Evolutionary conservation across 345 rosid species (phyloP), one percentile per base, ranked within the genome.

Genomic region (Boechera retrofracta): DNA sequence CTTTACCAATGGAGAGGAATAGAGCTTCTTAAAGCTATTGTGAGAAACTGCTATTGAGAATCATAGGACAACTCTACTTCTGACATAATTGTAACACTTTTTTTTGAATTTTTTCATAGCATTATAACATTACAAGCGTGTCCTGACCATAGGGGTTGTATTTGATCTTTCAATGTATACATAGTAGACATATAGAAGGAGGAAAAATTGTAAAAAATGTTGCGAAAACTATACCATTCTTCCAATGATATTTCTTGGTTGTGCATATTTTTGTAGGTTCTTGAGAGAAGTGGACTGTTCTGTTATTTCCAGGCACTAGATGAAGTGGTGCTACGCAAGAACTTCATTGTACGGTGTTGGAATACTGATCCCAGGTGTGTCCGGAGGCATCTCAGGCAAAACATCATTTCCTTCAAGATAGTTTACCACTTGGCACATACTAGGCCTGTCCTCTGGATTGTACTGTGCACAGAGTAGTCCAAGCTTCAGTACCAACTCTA

Each of bases 401-500:
- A 45, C 72, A 64, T 69, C 77, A 59, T 89, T 86, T 5, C 90
- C 91, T 1, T 90, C 85, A 69, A 95, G 83, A 82, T 72, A 92
- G 74, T 87, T 77, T 49, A 89, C 84, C 16, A 86, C 88, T 59
- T 90, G 91, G 58, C 89, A 79, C 87, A 89, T 92, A 10, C 74
- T 79, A 13, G 99, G 97, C 73, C 98, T 65, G 39, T 77, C 86
- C 72, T 66, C 53, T 1, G 90, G 83, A 13, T 73, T 67, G 60
- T 84, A 82, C 66, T 85, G 89, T 10, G 90, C 90, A 63, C 97
- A 95, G 49, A 90, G 44, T 44, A 95, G 53, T 13, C 99, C 99
- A 67, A 95, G 64, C 81, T 88, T 89, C 15, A 95, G 48, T 69
- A 86, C 87, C 71, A 82, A 42, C 60, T 84, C 59, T 58, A 87